A percentile compares a stretch with the other conserved stretches of the same genome.
Evolutionary conservation across 768 basidiomycete genomes (phyloP).

Genomic region (Sporobolomyces phaffii): DNA sequence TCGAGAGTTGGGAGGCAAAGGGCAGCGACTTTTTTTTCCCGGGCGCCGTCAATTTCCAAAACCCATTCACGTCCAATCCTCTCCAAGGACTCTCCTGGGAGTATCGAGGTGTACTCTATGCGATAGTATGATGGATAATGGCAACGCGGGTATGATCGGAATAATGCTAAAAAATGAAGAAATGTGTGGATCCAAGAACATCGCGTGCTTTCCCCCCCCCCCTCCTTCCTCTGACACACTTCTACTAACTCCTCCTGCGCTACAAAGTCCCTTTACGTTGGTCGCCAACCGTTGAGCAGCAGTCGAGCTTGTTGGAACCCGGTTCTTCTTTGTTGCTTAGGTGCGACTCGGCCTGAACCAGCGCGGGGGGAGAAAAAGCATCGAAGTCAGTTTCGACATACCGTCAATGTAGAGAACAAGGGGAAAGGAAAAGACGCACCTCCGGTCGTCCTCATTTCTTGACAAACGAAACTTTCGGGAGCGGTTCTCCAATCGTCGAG

Average conservation of each 20-base stretch:
- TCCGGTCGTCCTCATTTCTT: slow-evolving; percentile 60
- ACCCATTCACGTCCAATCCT: too few relatives aligned
- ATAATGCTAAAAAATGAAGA: slow-evolving; percentile 14
- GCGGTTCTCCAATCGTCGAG: slow-evolving; percentile 94
- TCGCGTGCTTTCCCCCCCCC: background rate
- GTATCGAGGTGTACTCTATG: too few relatives aligned
- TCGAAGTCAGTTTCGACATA: too few relatives aligned
- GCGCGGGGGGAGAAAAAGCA: background rate
- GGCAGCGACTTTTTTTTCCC: background rate
- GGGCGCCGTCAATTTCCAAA: too few relatives aligned
- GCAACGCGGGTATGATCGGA: background rate
- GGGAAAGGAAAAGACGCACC: slow-evolving; percentile 25
- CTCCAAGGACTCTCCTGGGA: too few relatives aligned
- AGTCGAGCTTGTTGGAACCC: slow-evolving; percentile 53
- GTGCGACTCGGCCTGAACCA: slow-evolving; percentile 63
- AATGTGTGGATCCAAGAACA: background rate
- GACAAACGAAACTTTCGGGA: slow-evolving; percentile 95
- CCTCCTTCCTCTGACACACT: background rate
- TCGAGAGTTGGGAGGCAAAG: background rate
- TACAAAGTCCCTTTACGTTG: slow-evolving; percentile 15
- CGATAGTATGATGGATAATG: background rate
- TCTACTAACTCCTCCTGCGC: too few relatives aligned
- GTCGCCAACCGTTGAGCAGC: slow-evolving; percentile 37
- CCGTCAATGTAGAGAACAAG: background rate
- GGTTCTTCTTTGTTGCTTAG: slow-evolving; percentile 77